These are phyloP conservation scores for Syncephalis plumigaleata DNA, from an alignment of 371 early-diverging fungal genomes.

Conservation along the genomic window DNA sequence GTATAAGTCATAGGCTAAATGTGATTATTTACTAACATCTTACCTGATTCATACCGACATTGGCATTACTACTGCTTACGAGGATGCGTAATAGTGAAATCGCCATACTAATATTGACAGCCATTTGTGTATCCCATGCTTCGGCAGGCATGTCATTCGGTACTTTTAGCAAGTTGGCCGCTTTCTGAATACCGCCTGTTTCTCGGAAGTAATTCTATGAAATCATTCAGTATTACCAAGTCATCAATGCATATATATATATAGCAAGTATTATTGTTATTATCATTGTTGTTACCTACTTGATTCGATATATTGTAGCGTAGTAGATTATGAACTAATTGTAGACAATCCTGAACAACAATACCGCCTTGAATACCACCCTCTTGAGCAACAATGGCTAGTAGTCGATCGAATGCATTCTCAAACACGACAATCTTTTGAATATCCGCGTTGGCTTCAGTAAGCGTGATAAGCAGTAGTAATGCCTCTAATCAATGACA, in stretches of 20 bases:
- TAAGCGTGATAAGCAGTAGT: slow-evolving; percentile 70
- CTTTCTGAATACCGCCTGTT: slow-evolving; percentile 76
- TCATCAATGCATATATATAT: slow-evolving; percentile 1
- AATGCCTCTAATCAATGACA: slow-evolving; percentile 67
- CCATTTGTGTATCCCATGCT: slow-evolving; percentile 56
- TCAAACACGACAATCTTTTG: slow-evolving; percentile 97
- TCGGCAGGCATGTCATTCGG: slow-evolving; percentile 22
- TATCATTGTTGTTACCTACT: slow-evolving; percentile 19
- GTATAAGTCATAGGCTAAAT: too few species aligned
- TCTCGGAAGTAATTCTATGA: slow-evolving; percentile 82
- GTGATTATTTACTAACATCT: not conserved
- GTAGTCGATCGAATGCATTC: slow-evolving; percentile 81
- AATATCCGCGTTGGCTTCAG: slow-evolving; percentile 79
- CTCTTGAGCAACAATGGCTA: slow-evolving; percentile 76
- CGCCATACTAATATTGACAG: slow-evolving; percentile 62
- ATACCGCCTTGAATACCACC: slow-evolving; percentile 88
- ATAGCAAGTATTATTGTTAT: not conserved
- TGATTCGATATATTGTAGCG: slow-evolving; percentile 91
- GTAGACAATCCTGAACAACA: slow-evolving; percentile 89
- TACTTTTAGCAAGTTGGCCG: slow-evolving; percentile 36
- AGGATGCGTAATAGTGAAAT: slow-evolving; percentile 77
- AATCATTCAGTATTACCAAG: too few species aligned
- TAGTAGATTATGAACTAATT: slow-evolving; percentile 76
- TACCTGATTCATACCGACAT: slow-evolving; percentile 71
- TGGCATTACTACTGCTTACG: slow-evolving; percentile 69